Percentiles rank a stretch among this genome's conserved stretches.
Conservation (phyloP, 768 basidiomycete genomes). For the Lactarius quietus region DNA sequence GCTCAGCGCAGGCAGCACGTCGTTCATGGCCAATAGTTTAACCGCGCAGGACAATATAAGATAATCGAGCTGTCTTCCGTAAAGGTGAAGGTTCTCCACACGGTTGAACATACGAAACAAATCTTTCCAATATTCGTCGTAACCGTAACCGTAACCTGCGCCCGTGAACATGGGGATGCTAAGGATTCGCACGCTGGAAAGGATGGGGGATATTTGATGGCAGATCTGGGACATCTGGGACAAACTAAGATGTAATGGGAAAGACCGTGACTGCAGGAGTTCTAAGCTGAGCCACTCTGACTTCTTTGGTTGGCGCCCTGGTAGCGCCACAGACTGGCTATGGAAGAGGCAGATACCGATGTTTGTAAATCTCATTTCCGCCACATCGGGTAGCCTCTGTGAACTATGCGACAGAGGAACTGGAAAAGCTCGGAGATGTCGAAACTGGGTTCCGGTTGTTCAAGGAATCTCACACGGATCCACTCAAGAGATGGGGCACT, state of each 20-base stretch:
- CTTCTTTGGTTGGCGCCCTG: not conserved
- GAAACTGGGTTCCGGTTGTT: not conserved
- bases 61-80: too few species aligned
- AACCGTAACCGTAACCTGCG: too few species aligned
- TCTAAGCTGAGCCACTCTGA: not conserved
- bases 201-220: not conserved
- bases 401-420: not conserved
- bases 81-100: not conserved
- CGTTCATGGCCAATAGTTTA: not conserved
- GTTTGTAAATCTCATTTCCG: not conserved
- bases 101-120: not conserved
- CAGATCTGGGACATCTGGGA: not conserved
- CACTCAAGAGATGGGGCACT: not conserved
- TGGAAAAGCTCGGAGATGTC: not conserved
- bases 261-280: not conserved
- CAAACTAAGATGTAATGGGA: not conserved
- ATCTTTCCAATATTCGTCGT: not conserved
- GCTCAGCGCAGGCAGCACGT: conserved; percentile 1
- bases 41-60: not conserved
- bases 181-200: not conserved
- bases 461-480: not conserved
- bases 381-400: not conserved
- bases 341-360: not conserved
- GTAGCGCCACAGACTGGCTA: not conserved
- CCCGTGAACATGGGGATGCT: not conserved